These are phyloP conservation scores for Globisporangium cederbergense DNA, from an alignment of 352 stramenopile species.

Conservation along the genomic window DNA sequence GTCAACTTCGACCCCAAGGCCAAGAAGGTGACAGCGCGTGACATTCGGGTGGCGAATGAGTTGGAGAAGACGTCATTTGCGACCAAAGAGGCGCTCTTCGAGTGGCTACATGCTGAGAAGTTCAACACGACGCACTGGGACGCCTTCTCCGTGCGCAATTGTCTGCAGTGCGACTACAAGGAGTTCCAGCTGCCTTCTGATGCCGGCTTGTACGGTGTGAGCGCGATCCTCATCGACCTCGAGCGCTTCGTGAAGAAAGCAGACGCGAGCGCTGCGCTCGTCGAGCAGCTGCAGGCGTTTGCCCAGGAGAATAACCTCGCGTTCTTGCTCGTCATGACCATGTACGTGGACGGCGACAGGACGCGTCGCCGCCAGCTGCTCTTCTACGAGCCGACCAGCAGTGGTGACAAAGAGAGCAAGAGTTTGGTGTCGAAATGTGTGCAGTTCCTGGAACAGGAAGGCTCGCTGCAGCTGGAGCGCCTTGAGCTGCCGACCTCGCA, in stretches of 20 bases:
- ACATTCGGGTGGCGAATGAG: conserved; percentile 34
- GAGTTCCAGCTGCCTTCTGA: conserved; percentile 44
- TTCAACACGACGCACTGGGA: conserved; percentile 64
- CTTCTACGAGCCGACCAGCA: conserved; percentile 33
- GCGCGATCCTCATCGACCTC: conserved; percentile 58
- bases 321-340: conserved; percentile 73
- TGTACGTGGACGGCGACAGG: conserved; percentile 43
- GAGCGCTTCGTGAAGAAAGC: conserved; percentile 47
- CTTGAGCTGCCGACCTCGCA: conserved; percentile 32
- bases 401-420: conserved; percentile 20
- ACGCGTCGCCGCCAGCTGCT: conserved; percentile 54
- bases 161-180: conserved; percentile 79
- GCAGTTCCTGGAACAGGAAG: conserved; percentile 31
- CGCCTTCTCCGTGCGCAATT: conserved; percentile 58
- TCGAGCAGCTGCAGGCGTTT: conserved; percentile 30
- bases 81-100: conserved; percentile 41
- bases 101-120: conserved; percentile 68
- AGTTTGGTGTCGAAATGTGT: conserved; percentile 29
- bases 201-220: conserved; percentile 47
- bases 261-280: conserved; percentile 23
- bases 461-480: conserved; percentile 37
- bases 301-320: conserved; percentile 42
- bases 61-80: conserved; percentile 50
- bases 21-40: conserved; percentile 74
- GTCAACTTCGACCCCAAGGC: conserved; percentile 71